Evolutionary conservation across 805 yeast species (phyloP), one percentile per base, ranked within the genome.

Genomic region (Kodamaea sagamina): DNA sequence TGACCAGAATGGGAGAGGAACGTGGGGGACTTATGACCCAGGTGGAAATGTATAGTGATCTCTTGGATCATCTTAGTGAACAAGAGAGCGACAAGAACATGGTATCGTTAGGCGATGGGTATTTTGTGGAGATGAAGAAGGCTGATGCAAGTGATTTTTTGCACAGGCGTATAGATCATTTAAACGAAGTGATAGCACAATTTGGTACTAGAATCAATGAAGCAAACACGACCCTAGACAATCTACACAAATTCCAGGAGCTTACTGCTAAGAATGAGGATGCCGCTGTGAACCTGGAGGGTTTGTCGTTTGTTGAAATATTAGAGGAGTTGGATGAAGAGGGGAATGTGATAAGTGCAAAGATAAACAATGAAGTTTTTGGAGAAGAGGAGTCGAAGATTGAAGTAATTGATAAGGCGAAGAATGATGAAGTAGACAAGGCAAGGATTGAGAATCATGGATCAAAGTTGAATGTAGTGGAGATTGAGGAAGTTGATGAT

Each of bases 321-420:
- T 72, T 82, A 41, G 97, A 89, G 57, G 64, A 59, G 41, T 61
- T 90, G 28, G 96, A 89, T 61, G 96, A 87, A 0, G 82, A 86
- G n/a, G 97, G 81, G 0, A 80, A 86, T 47, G 73, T 89, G 1
- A 57, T 85, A 2, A 47, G 50, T 6, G 64, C 52, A 4, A 62
- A 51, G 36, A 37, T 67, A 8, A 67, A 63, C 38, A 52, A 62
- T 27, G 47, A 47, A 1, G 60, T 17, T 10, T 42, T 29, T 12
- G 27, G 26, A 21, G 19, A 15, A 15, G 34, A 29, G 34, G 17
- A 29, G 7, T 17, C 34, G 8, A 21, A 21, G 8, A 6, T 15
- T 32, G 31, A 27, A 11, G 31, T 6, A 27, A 27, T 27, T 27
- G 31, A 27, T 8, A 21, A 6, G 6, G 24, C 24, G 24, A 21